These are phyloP conservation scores for Solanum paucissectum DNA, from an alignment of 257 asterid genomes.

Conservation along the genomic window DNA sequence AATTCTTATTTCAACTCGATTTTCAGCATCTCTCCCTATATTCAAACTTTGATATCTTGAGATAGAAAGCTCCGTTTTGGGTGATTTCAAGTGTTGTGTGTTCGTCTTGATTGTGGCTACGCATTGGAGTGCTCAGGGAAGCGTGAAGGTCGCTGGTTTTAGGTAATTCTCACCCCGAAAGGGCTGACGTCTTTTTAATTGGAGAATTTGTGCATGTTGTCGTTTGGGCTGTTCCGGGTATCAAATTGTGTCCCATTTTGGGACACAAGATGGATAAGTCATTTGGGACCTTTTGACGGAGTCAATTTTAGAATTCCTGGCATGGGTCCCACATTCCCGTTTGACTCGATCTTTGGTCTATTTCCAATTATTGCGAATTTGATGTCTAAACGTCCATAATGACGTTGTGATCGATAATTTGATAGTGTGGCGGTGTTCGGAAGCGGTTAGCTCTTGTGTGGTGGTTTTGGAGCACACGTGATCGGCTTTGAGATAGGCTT, in stretches of 20 bases:
- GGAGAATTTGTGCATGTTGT: background rate
- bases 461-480: background rate
- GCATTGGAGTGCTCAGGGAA: background rate
- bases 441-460: background rate
- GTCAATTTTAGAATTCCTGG: background rate
- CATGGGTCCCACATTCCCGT: background rate
- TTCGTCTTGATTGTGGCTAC: background rate
- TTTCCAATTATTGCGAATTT: background rate
- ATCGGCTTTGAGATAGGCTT: background rate
- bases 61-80: background rate
- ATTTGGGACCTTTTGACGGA: background rate
- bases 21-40: background rate
- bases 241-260: background rate
- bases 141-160: background rate
- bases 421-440: background rate
- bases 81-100: background rate
- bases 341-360: background rate
- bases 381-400: background rate
- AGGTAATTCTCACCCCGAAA: background rate
- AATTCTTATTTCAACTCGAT: background rate
- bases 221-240: background rate
- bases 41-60: background rate
- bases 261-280: background rate
- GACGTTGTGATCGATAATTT: background rate
- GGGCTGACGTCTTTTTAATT: background rate